Conservation (phyloP, 192 early-diverging fungal genomes). For the Backusella tuberculispora region DNA sequence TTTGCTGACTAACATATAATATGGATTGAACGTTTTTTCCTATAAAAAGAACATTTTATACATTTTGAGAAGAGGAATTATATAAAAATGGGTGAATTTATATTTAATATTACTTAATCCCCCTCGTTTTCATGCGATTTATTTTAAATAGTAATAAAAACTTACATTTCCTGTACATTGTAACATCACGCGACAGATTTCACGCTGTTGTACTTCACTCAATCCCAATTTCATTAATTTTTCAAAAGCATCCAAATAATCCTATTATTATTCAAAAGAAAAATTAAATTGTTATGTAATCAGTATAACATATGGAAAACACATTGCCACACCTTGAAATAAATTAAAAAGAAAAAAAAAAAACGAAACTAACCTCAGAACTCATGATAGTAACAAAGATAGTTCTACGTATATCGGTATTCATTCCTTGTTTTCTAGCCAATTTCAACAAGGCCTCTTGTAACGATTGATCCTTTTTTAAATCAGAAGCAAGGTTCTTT, state of each 20-base stretch:
- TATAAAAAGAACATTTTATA: conserved; percentile 22
- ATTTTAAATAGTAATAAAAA: background rate
- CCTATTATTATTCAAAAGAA: conserved; percentile 45
- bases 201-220: conserved; percentile 92
- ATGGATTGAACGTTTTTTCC: conserved; percentile 93
- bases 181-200: conserved; percentile 90
- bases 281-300: conserved; percentile 7
- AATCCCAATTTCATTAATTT: conserved; percentile 81
- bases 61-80: background rate
- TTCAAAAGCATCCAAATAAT: conserved; percentile 94
- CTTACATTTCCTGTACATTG: conserved; percentile 85
- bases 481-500: conserved; percentile 41
- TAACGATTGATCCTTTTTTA: conserved; percentile 45
- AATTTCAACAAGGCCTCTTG: conserved; percentile 73
- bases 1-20: conserved; percentile 85
- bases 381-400: conserved; percentile 94
- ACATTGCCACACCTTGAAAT: background rate
- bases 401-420: conserved; percentile 90
- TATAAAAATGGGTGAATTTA: background rate
- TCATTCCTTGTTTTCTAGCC: conserved; percentile 91
- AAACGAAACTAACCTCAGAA: conserved; percentile 66
- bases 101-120: background rate
- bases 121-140: background rate
- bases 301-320: background rate
- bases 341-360: background rate